Conservation (phyloP, 164 flowering plant species). For the Saururus chinensis region DNA sequence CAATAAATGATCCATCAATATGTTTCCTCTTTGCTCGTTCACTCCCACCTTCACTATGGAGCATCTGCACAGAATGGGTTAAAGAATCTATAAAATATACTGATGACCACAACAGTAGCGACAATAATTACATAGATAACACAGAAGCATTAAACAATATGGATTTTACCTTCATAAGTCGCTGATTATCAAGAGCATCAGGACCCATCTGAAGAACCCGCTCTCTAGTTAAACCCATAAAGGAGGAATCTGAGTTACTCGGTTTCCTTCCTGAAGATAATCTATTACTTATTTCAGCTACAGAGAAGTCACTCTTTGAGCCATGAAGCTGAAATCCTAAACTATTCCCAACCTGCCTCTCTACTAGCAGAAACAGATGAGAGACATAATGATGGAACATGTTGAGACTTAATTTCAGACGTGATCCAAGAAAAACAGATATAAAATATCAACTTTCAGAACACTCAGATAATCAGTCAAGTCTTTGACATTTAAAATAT, state of each 20-base stretch:
- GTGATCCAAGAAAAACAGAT: not conserved
- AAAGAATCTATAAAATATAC: not conserved
- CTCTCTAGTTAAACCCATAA: constrained; percentile 47
- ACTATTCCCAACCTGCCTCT: constrained; percentile 47
- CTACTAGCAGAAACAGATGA: constrained; percentile 19
- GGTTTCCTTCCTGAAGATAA: constrained; percentile 44
- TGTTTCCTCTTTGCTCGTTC: constrained; percentile 43
- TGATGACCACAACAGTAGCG: not conserved
- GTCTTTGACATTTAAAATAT: no score
- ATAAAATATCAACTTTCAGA: not conserved
- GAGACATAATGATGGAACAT: not conserved
- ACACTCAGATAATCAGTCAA: not conserved
- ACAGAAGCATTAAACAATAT: not conserved
- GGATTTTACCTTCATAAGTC: constrained; percentile 52
- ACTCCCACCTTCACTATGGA: constrained; percentile 39
- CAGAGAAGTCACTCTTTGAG: constrained; percentile 47
- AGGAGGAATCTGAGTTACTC: constrained; percentile 59
- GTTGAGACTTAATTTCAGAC: not conserved
- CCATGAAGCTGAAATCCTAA: constrained; percentile 62
- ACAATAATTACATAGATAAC: not conserved
- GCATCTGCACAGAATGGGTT: constrained; percentile 31
- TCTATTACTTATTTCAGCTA: constrained; percentile 43
- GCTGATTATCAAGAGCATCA: constrained; percentile 46
- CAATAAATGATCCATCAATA: constrained; percentile 38
- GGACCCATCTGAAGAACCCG: constrained; percentile 31